Evolutionary conservation across 164 flowering plant genomes (phyloP).

Genomic region (Piper longum): DNA sequence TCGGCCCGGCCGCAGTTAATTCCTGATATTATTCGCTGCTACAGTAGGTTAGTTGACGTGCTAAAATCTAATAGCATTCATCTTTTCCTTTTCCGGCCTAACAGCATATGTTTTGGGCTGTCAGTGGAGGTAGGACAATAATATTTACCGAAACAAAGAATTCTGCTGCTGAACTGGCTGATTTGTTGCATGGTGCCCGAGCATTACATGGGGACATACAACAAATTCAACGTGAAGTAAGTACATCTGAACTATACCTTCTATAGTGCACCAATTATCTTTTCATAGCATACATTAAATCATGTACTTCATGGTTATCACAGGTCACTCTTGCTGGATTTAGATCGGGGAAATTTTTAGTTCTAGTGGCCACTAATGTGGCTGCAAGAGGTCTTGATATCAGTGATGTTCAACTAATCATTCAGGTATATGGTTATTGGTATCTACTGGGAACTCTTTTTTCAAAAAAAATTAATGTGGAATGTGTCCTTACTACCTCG

Average conservation of each 20-base stretch:
- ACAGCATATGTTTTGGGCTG: not conserved
- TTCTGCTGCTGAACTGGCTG: slow-evolving; percentile 63
- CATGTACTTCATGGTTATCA: not conserved
- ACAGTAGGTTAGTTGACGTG: slow-evolving; percentile 47
- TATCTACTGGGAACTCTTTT: not conserved
- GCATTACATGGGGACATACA: slow-evolving; percentile 94
- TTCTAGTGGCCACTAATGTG: slow-evolving; percentile 89
- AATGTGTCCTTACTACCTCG: not conserved
- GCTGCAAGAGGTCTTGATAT: slow-evolving; percentile 96
- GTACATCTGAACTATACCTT: not conserved
- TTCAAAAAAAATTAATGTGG: too few relatives aligned
- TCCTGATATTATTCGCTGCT: slow-evolving; percentile 81
- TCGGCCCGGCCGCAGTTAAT: slow-evolving; percentile 66
- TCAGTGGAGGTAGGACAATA: slow-evolving; percentile 77
- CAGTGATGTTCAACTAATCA: slow-evolving; percentile 85
- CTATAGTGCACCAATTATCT: not conserved
- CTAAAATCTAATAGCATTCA: not conserved
- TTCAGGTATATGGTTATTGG: slow-evolving; percentile 41
- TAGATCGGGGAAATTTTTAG: slow-evolving; percentile 72
- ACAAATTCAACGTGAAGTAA: slow-evolving; percentile 74
- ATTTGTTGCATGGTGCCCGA: slow-evolving; percentile 60
- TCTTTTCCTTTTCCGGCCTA: not conserved
- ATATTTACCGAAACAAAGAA: slow-evolving; percentile 83
- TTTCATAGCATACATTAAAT: not conserved
- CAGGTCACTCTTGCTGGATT: slow-evolving; percentile 87